phyloP scores from a whole-genome alignment of 208 protist genomes.

The Acanthamoeba triangularis region DNA sequence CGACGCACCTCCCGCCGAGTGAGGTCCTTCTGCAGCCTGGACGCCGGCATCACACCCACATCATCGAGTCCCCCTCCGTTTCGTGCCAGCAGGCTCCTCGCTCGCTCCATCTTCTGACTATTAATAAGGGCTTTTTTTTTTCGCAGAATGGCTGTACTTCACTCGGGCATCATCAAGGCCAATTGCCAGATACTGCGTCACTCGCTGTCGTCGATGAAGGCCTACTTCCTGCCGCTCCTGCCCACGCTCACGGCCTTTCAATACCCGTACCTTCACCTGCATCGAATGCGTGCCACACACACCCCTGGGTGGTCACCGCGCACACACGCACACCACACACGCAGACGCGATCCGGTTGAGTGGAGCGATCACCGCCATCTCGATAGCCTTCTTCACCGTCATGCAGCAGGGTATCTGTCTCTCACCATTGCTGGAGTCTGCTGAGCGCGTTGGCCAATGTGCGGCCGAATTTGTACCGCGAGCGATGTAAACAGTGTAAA shows the following conservation, averaged over 20 bases:
- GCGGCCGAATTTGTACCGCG: neutral
- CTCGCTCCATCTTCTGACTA: too few species aligned
- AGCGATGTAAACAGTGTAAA: too few species aligned
- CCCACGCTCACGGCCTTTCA: neutral
- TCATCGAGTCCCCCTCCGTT: too few species aligned
- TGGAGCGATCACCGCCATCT: neutral
- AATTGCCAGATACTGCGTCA: neutral
- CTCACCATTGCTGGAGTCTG: too few species aligned
- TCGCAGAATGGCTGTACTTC: too few species aligned
- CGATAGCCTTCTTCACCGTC: neutral
- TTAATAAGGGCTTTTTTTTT: too few species aligned
- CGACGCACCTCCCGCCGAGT: too few species aligned
- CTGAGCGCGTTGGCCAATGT: slow-evolving; percentile 10
- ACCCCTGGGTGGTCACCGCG: too few species aligned
- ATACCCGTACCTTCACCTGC: neutral
- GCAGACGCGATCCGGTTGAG: neutral
- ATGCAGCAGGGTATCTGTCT: slow-evolving; percentile 7
- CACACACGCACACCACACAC: too few species aligned
- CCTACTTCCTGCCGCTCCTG: neutral
- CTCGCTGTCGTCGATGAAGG: neutral
- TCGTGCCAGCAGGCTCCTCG: too few species aligned
- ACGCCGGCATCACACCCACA: too few species aligned
- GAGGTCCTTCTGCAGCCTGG: too few species aligned
- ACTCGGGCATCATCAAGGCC: neutral
- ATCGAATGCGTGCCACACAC: neutral